A percentile compares a stretch with the other conserved stretches of the same genome.
These are phyloP conservation scores for Trichomonascaceae sp. DNA, from an alignment of 1,139 yeast genomes.

Conservation along the genomic window DNA sequence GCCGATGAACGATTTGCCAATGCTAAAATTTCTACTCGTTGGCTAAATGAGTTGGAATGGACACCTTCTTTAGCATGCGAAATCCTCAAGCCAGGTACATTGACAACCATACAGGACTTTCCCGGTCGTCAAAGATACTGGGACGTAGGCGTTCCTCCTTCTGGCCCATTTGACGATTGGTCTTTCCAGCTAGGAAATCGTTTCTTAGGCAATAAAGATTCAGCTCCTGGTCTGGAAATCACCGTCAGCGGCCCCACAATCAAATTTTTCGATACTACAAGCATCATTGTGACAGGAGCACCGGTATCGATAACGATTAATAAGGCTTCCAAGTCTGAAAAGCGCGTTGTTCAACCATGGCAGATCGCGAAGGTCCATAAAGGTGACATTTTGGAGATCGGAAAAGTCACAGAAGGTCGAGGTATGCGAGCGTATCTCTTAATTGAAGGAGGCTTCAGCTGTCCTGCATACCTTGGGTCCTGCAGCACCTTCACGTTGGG, in stretches of 20 bases:
- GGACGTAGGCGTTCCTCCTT: slow-evolving; percentile 94
- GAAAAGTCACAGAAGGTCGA: slow-evolving; percentile 50
- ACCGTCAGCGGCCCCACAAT: slow-evolving; percentile 84
- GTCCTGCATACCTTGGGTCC: slow-evolving; percentile 87
- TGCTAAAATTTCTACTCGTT: slow-evolving; percentile 80
- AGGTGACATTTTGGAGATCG: slow-evolving; percentile 75
- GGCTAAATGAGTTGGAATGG: slow-evolving; percentile 73
- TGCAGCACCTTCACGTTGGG: slow-evolving; percentile 95
- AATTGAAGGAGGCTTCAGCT: slow-evolving; percentile 88
- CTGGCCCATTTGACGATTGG: slow-evolving; percentile 96
- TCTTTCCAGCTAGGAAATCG: slow-evolving; percentile 85
- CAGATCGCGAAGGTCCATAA: slow-evolving; percentile 29
- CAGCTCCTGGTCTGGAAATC: slow-evolving; percentile 84
- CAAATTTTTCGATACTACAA: slow-evolving; percentile 71
- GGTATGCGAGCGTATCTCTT: slow-evolving; percentile 92
- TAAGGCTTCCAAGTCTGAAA: slow-evolving; percentile 53
- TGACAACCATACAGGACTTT: slow-evolving; percentile 91
- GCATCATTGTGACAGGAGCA: slow-evolving; percentile 82
- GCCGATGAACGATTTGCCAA: slow-evolving; percentile 75
- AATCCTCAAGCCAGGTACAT: slow-evolving; percentile 80
- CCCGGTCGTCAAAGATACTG: slow-evolving; percentile 90
- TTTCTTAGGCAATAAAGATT: slow-evolving; percentile 76
- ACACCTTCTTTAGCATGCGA: slow-evolving; percentile 72
- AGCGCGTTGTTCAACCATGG: slow-evolving; percentile 50
- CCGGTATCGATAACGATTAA: slow-evolving; percentile 61